phyloP scores from a whole-genome alignment of 306 rosid species.

The Acacia acuminata region DNA sequence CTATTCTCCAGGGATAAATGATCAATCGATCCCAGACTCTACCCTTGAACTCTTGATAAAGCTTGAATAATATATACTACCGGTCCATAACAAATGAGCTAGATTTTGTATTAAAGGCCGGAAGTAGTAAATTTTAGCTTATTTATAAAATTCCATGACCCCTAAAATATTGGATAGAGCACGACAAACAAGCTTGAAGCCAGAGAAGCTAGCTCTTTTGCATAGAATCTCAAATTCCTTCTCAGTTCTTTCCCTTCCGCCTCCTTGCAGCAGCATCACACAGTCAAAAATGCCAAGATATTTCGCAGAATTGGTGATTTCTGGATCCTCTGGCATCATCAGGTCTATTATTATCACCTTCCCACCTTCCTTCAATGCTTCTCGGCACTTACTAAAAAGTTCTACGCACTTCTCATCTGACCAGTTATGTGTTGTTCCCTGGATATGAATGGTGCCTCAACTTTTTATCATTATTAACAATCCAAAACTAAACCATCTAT shows the following conservation, averaged over 20 bases:
- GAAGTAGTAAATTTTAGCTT: background rate
- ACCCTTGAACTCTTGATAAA: background rate
- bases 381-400: background rate
- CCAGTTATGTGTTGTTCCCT: constrained; percentile 21
- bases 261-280: background rate
- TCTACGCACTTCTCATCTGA: background rate
- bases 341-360: background rate
- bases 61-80: background rate
- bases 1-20: background rate
- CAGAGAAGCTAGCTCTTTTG: background rate
- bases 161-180: background rate
- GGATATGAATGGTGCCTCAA: background rate
- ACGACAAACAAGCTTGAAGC: background rate
- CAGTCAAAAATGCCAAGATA: background rate
- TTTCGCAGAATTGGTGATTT: background rate
- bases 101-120: too few species aligned
- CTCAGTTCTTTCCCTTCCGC: background rate
- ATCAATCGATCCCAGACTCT: background rate
- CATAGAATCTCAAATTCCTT: background rate
- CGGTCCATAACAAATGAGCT: too few species aligned
- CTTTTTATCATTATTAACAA: background rate
- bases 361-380: background rate
- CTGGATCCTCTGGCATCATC: constrained; percentile 8
- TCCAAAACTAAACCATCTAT: background rate
- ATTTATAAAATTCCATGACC: background rate